Base-by-base conservation (phyloP, 2,329 filamentous ascomycete genomes). In the Shiraia bambusicola region DNA sequence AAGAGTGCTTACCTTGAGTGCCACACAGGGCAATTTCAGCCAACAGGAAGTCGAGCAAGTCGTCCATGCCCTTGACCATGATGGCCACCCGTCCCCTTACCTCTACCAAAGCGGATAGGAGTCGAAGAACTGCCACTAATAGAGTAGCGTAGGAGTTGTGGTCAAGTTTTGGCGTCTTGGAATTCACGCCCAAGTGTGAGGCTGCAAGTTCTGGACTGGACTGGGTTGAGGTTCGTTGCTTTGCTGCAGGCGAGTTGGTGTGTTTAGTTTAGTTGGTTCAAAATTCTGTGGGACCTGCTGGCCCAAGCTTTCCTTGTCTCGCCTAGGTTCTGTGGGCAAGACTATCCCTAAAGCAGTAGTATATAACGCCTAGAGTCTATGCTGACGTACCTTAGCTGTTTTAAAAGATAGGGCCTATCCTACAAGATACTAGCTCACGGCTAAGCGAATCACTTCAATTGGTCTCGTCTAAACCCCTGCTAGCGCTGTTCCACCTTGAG, bases 11-110 rank as follows among this genome's bases (percentile, higher is more conserved):
- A 82, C 81, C 81, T 72, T 76, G 70, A 37, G 73, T 72, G 50
- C 80, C 80, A 51, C 74, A 75, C 33, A 83, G 71, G 16, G 80
- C 80, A 61, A 84, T 76, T 63, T 81, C 76, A 45, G 76, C 74
- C 34, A 83, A 69, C 41, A 84, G 58, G 65, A 74, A 78, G 58
- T 82, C 74, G 47, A 83, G 72, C 50, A 84, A 66, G 35, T 76
- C 72, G 58, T 81, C 79, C 45, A 81, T 69, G 40, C 76, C 76
- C 44, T 52, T 50, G 49, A 61, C 53, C 63, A 67, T 66, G n/a
- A 26, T 50, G 26, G 27, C 42, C 44, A 19, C 42, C 42, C 53
- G 37, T 47, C 50, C 51, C 50, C 54, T 45, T 50, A 26, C 56
- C 40, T 34, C 53, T 51, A 30, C 42, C 29, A 28, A 19, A 35